Evolutionary conservation across 2,329 filamentous ascomycete species (phyloP), one percentile per base, ranked within the genome.

Genomic region (Lasiodiplodia citricola): DNA sequence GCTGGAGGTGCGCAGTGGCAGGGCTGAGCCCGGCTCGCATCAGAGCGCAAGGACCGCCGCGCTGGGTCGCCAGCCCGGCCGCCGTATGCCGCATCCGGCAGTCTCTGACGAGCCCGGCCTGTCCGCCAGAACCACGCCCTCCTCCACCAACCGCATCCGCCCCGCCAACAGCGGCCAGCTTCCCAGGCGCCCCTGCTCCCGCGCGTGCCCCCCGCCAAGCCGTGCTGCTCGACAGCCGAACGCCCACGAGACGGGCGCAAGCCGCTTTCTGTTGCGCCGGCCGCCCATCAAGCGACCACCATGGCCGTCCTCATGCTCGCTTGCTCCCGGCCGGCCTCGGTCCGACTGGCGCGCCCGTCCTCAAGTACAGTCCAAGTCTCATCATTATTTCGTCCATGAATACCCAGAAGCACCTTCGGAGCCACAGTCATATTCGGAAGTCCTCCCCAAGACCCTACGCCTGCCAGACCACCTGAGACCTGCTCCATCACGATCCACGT

Each of bases 71-170:
- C 21, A 25, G 37, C 57, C 57, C 57, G 37, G 38, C 44, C 60
- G 65, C 44, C 65, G 65, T 55, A 52, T 60, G 44, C 65, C 65
- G 44, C 44, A 51, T 67, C 65, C 28, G 55, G 65, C 37, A 67
- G 31, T 67, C 55, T 67, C 65, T 67, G 65, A 67, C 65, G 65
- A 67, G 65, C 41, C 57, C 58, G 25, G 23, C 25, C 41, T 63
- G 41, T 44, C 58, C 44, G 58, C 44, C 54, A 23, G 35, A 25
- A 28, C 54, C 31, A 51, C 25, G 62, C 51, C 50, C 28, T n/a
- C 62, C 62, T 51, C 58, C 51, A 54, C 51, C 51, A 54, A 21
- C 23, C 25, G 10, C 51, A 28, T 21, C 25, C 25, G 23, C 51
- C 25, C 11, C 51, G 14, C 51, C 51, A 54, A 25, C 51, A 28